Conservation (phyloP, 306 rosid species). For the Astragalus glycyphyllos region DNA sequence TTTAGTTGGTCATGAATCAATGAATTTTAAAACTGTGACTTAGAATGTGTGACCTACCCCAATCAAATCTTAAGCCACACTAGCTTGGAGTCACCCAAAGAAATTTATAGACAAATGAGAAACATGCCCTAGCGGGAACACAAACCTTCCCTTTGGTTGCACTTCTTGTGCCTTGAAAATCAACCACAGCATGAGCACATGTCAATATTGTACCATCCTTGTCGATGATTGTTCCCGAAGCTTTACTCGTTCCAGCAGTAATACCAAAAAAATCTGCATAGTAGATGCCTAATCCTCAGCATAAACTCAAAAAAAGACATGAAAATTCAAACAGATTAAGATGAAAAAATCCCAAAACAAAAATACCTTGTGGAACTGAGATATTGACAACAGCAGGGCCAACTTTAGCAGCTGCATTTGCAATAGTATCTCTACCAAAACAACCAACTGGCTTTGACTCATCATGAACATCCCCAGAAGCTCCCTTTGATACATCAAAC, state of each 20-base stretch:
- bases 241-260: slow-evolving; percentile 57
- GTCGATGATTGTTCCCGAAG: slow-evolving; percentile 87
- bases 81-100: slow-evolving; percentile 18
- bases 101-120: not conserved
- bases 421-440: slow-evolving; percentile 79
- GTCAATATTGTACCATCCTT: slow-evolving; percentile 89
- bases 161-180: slow-evolving; percentile 61
- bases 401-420: slow-evolving; percentile 83
- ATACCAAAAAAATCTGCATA: slow-evolving; percentile 61
- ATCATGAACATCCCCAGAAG: slow-evolving; percentile 47
- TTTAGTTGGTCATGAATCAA: not conserved
- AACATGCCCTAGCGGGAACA: slow-evolving; percentile 12
- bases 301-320: not conserved
- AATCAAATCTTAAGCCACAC: slow-evolving; percentile 5
- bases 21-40: slow-evolving; percentile 5
- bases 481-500: slow-evolving; percentile 50
- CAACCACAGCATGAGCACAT: slow-evolving; percentile 82
- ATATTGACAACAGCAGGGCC: slow-evolving; percentile 91
- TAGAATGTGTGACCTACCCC: not conserved
- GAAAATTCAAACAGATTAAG: not conserved
- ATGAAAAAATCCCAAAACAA: not conserved
- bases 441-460: slow-evolving; percentile 56
- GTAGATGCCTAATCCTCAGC: not conserved
- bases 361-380: slow-evolving; percentile 67
- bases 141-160: slow-evolving; percentile 80